Evolutionary conservation across 2,329 filamentous ascomycete species (phyloP).

Genomic region (Boeremia lycopersici): DNA sequence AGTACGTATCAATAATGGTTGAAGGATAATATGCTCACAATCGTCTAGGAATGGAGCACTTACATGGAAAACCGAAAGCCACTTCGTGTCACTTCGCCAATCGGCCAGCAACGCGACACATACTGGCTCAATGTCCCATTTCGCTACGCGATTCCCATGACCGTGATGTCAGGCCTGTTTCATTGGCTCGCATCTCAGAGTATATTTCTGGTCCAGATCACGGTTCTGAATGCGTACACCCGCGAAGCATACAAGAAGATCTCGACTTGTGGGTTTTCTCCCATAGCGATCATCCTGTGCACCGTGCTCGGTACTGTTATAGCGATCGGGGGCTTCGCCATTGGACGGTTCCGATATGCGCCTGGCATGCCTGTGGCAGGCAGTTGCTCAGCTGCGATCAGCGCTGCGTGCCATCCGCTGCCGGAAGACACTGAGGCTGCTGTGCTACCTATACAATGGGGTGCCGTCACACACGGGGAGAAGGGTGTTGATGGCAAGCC

Average conservation of each 20-base stretch:
- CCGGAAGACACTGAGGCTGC: constrained; percentile 21
- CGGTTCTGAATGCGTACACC: neutral
- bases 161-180: constrained; percentile 29
- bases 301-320: constrained; percentile 15
- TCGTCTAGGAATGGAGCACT: constrained; percentile 51
- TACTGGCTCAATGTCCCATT: constrained; percentile 52
- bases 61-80: constrained; percentile 45
- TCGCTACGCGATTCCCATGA: constrained; percentile 46
- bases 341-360: constrained; percentile 23
- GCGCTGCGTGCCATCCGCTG: constrained; percentile 40
- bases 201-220: constrained; percentile 49
- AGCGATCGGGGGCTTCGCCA: constrained; percentile 13
- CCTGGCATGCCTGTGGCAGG: constrained; percentile 36
- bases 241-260: neutral
- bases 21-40: too few relatives aligned
- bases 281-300: constrained; percentile 19
- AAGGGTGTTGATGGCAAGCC: neutral
- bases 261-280: constrained; percentile 19
- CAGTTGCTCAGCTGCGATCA: constrained; percentile 41
- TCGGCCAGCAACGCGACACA: constrained; percentile 47
- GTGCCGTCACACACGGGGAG: constrained; percentile 18
- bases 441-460: constrained; percentile 36
- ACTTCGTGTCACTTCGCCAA: constrained; percentile 48
- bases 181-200: constrained; percentile 31
- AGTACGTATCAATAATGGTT: neutral